phyloP scores from a whole-genome alignment of 257 asterid species.

The Nicotiana paniculata region DNA sequence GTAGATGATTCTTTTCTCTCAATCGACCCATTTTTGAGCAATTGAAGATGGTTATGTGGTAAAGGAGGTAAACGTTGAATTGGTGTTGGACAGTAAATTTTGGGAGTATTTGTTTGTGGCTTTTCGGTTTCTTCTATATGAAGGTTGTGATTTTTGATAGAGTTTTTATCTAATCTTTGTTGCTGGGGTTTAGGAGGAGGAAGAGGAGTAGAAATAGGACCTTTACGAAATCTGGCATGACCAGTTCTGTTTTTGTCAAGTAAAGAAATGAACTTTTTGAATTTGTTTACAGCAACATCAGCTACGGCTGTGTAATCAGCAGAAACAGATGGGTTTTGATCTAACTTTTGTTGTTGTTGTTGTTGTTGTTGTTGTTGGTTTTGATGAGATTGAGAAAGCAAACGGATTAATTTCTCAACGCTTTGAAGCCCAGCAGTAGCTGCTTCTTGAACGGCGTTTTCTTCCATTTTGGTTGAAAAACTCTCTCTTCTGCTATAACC shows the following conservation, averaged over 20 bases:
- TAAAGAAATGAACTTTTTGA: conserved; percentile 65
- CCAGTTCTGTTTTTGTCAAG: conserved; percentile 76
- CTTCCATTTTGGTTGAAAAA: conserved; percentile 48
- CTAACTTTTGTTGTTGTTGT: not conserved
- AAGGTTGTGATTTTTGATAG: conserved; percentile 15
- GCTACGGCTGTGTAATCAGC: conserved; percentile 56
- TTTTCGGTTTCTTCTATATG: conserved; percentile 26
- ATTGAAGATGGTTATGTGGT: conserved; percentile 52
- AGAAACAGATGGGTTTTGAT: conserved; percentile 10
- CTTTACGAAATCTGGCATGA: conserved; percentile 89
- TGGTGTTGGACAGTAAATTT: conserved; percentile 54
- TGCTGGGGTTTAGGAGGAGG: not conserved
- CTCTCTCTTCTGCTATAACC: conserved; percentile 26
- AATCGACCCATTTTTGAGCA: conserved; percentile 22
- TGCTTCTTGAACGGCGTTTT: conserved; percentile 76
- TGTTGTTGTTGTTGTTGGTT: not conserved
- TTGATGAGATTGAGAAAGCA: conserved; percentile 52
- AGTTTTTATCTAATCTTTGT: not conserved
- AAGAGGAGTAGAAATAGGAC: conserved; percentile 44
- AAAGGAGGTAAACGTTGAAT: conserved; percentile 77
- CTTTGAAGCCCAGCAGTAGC: conserved; percentile 84
- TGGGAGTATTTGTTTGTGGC: conserved; percentile 19
- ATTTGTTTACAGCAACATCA: conserved; percentile 68
- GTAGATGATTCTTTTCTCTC: conserved; percentile 65
- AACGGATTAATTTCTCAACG: conserved; percentile 70